Evolutionary conservation across 1,139 yeast genomes (phyloP).

Genomic region (Candida anutae): DNA sequence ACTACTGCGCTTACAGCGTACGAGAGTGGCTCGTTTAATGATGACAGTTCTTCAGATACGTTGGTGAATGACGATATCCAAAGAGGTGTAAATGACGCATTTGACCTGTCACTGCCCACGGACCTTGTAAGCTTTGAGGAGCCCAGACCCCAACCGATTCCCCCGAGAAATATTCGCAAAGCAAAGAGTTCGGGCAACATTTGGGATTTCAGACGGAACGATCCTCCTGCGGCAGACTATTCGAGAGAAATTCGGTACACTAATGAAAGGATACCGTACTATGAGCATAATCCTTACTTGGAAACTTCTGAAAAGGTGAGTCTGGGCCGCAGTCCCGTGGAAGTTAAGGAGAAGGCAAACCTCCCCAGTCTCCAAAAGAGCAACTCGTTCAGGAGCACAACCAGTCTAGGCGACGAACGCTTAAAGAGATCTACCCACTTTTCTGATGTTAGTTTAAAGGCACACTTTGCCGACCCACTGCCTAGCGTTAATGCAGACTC

Average conservation of each 20-base stretch:
- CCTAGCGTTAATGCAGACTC: no score
- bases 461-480: no score
- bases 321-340: not conserved
- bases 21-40: conserved; percentile 1
- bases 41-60: not conserved
- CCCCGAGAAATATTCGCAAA: conserved; percentile 16
- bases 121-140: no score
- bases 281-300: conserved; percentile 21
- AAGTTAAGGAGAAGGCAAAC: conserved; percentile 19
- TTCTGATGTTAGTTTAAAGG: no score
- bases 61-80: not conserved
- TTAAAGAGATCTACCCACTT: no score
- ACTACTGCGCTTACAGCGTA: conserved; percentile 21
- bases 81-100: no score
- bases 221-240: not conserved
- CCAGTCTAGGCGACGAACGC: no score
- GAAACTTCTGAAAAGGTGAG: conserved; percentile 2
- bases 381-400: conserved; percentile 22
- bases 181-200: conserved; percentile 33
- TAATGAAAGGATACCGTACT: conserved; percentile 17
- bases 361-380: conserved; percentile 27
- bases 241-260: conserved; percentile 12
- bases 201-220: conserved; percentile 3
- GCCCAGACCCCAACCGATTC: not conserved
- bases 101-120: not conserved